Evolutionary conservation across 2,329 filamentous ascomycete species (phyloP).

Genomic region (Cercospora brassicicola): DNA sequence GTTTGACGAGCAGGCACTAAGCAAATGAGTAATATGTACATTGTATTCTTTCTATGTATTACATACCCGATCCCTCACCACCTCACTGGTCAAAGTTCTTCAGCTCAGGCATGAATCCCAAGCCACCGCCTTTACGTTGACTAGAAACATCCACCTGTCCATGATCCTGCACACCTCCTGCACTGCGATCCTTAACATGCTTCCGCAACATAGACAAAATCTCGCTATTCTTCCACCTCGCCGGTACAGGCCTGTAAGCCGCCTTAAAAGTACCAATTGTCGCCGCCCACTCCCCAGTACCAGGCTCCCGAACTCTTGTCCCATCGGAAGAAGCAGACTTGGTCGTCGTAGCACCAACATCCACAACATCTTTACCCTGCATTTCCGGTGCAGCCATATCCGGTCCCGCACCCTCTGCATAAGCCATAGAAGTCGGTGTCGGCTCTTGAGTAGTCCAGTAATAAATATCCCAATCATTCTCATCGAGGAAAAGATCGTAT

Average conservation of each 20-base stretch:
- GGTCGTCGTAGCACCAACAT: neutral
- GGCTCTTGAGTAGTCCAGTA: constrained; percentile 96
- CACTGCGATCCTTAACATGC: constrained; percentile 74
- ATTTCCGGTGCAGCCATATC: constrained; percentile 47
- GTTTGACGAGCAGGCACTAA: neutral
- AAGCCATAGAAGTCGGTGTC: constrained; percentile 57
- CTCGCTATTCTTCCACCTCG: constrained; percentile 80
- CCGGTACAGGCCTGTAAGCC: constrained; percentile 85
- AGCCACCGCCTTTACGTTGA: constrained; percentile 43
- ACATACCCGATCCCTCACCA: neutral
- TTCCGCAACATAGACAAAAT: constrained; percentile 72
- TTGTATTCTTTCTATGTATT: neutral
- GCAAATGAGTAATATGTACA: neutral
- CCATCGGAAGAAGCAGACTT: constrained; percentile 31
- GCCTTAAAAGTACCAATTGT: constrained; percentile 93
- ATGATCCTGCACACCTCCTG: constrained; percentile 51
- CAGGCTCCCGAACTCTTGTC: constrained; percentile 52
- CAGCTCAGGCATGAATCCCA: constrained; percentile 55
- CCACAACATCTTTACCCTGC: constrained; percentile 43
- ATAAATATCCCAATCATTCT: constrained; percentile 99
- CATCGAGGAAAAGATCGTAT: constrained; percentile 91
- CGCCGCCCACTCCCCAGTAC: constrained; percentile 87
- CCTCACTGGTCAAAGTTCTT: constrained; percentile 47
- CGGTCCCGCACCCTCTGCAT: constrained; percentile 54
- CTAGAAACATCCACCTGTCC: constrained; percentile 24